Conservation (phyloP, 495 filamentous ascomycete genomes). For the Penicillium bialowiezense region DNA sequence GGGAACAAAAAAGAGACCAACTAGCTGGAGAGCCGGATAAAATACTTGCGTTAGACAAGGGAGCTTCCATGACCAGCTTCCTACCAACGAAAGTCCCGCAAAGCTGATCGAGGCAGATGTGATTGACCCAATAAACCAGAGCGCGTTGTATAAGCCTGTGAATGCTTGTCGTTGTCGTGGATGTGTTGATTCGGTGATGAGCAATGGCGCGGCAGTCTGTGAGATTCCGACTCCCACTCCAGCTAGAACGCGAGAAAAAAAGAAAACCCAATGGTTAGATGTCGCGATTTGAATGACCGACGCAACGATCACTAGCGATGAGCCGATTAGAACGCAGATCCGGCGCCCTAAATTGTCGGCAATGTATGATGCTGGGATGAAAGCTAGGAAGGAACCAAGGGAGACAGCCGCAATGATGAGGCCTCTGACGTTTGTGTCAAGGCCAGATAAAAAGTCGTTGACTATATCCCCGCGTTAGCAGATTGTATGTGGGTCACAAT, state of each 20-base stretch:
- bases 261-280: slow-evolving; percentile 22
- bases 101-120: slow-evolving; percentile 22
- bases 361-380: slow-evolving; percentile 25
- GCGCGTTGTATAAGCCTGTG: slow-evolving; percentile 25
- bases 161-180: slow-evolving; percentile 21
- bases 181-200: slow-evolving; percentile 25
- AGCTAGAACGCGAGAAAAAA: slow-evolving; percentile 19
- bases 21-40: slow-evolving; percentile 18
- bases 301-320: slow-evolving; percentile 19
- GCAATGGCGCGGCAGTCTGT: slow-evolving; percentile 27
- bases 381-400: slow-evolving; percentile 22
- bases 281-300: slow-evolving; percentile 19
- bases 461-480: slow-evolving; percentile 7
- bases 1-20: slow-evolving; percentile 17
- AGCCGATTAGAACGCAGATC: slow-evolving; percentile 17
- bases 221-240: slow-evolving; percentile 25
- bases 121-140: slow-evolving; percentile 28
- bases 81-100: slow-evolving; percentile 13
- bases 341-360: slow-evolving; percentile 23
- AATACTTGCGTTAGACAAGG: slow-evolving; percentile 23
- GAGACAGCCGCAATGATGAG: slow-evolving; percentile 28
- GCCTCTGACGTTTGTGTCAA: slow-evolving; percentile 16
- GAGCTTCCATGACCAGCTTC: slow-evolving; percentile 26
- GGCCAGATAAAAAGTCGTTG: slow-evolving; percentile 12
- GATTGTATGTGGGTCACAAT: background rate